Base-by-base conservation (phyloP, 2,329 filamentous ascomycete genomes). In the Trichoderma semiorbis region DNA sequence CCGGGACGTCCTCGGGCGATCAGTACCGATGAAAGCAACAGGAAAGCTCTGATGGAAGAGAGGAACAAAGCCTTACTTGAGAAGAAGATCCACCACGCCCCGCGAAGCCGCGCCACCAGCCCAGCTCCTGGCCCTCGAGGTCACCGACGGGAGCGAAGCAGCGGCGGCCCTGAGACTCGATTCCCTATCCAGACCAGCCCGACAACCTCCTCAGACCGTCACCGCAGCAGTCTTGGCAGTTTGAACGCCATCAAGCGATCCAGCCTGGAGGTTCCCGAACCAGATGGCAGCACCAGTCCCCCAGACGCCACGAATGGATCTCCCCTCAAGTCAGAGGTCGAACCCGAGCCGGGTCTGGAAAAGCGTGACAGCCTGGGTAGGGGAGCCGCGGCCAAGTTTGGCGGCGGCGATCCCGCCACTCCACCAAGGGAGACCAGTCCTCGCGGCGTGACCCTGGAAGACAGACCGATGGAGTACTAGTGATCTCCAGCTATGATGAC, bases 11-110 rank as follows among this genome's bases (percentile, higher is more conserved):
- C 93, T 28, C 92, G 96, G 62, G 95, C 95, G 34, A 93, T 98
- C 78, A 97, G 93, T 80, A 97, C 94, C 0, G 94, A 99, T 79
- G 96, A 99, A 85, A 97, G 94, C 83, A 97, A 97, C 81, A 92
- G 96, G 73, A 93, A 94, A 78, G 93, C 93, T 58, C 91, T 97
- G 75, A 95, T 97, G 90, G 95, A 98, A 82, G 96, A 97, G 80
- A 91, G 96, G 67, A 93, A 94, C 80, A 91, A 93, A 73, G 93
- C 94, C 65, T 88, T 95, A 73, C 90, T 96, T 61, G 89, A 90
- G 75, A 90, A 60, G 57, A 90, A 79, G 86, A 84, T 71, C 88
- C 87, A 60, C 12, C 57, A 60, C 39, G 86, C 86, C 21, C 83
- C 89, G 75, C 89, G 93, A 67, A 91, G 90, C 78, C 90, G 94